A percentile compares a stretch with the other conserved stretches of the same genome.
phyloP scores from a whole-genome alignment of 176 grass and related monocot genomes.

The Themeda triandra region DNA sequence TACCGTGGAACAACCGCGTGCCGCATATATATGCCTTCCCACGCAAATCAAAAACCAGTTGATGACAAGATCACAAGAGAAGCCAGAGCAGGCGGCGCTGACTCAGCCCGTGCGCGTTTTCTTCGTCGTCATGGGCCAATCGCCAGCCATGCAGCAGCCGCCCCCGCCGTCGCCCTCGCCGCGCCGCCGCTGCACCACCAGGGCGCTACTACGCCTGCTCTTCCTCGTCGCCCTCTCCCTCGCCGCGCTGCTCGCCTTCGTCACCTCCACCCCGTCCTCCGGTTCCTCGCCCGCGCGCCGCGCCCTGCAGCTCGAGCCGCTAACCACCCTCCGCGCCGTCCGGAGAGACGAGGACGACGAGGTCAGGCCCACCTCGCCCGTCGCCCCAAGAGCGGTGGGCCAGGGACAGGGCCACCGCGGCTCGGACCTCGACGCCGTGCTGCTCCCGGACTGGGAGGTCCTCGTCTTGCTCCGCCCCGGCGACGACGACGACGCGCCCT shows the following conservation, averaged over 20 bases:
- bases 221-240: neutral
- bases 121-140: neutral
- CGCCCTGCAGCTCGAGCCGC: neutral
- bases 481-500: neutral
- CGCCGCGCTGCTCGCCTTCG: neutral
- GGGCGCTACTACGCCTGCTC: neutral
- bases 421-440: constrained; percentile 23
- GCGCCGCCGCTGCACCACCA: constrained; percentile 1
- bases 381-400: neutral
- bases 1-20: no score
- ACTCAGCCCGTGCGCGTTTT: neutral
- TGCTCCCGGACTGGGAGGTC: constrained; percentile 69
- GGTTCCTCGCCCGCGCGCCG: neutral
- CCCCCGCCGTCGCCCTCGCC: neutral
- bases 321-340: neutral
- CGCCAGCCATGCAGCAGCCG: constrained; percentile 4
- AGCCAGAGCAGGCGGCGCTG: neutral
- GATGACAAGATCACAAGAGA: no score
- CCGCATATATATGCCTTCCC: no score
- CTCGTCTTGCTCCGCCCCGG: constrained; percentile 35
- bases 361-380: no score
- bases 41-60: no score
- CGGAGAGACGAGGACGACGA: neutral
- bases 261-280: neutral
- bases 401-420: no score